Base-by-base conservation (phyloP, 106 monocot species). In the Allium sativum region DNA sequence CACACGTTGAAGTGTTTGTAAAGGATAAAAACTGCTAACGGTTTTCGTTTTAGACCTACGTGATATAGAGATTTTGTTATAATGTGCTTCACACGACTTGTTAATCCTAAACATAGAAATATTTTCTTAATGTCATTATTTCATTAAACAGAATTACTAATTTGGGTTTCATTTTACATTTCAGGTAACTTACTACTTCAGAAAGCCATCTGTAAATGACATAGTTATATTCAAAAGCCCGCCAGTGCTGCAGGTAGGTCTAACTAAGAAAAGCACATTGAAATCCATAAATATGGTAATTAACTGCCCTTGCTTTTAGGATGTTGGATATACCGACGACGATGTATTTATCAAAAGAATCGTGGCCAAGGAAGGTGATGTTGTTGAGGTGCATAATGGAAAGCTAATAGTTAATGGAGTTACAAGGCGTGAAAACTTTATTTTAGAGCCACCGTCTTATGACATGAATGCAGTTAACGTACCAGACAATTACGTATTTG, bases 171-270 rank as follows among this genome's bases (percentile, higher is more conserved):
- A 20, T n/a, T 64, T 15, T 61, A 58, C 67, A 20, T 64, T 68
- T 67, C 70, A 99, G 98, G 98, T 99, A 64, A 73, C 92, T 8
- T 99, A 99, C 74, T 99, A 99, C 77, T 99, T 99, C 53, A 82
- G 98, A 70, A 86, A 77, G 66, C 98, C 98, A 56, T 83, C 76
- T 73, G 88, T 99, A 18, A 88, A 99, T 83, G 98, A 99, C 59
- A 85, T 99, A 62, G 79, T 99, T 52, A 99, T 99, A 43, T 99
- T 99, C 75, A 99, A 99, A 72, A 99, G 92, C 58, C 98, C 98
- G 11, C 98, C 98, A 59, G 83, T 85, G 19, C 77, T 99, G 58
- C 98, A 98, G 92, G 96, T 88, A 56, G 21, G 48, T 40, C 42
- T 19, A 61, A 12, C 6, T 42, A 20, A 44, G 58, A 47, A 58